Base-by-base conservation (phyloP, 257 asterid species). In the Penstemon eatonii region DNA sequence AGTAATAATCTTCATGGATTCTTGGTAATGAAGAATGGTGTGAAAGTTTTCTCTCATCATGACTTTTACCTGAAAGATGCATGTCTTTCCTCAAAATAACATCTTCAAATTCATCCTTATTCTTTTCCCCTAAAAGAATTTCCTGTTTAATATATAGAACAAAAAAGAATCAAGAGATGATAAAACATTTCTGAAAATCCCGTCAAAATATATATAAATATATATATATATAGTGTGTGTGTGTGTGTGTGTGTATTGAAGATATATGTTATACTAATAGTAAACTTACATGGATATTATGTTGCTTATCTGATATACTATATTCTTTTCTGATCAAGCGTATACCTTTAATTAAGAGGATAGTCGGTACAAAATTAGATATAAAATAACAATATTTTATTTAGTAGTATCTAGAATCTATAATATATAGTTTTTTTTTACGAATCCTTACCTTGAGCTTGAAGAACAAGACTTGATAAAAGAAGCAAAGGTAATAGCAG, bases 1-100 rank as follows among this genome's bases (percentile, higher is more conserved):
- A n/a, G n/a, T n/a, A 15, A 15, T 15, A 15, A 15, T 15, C 18
- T 15, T 15, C 18, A 15, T 15, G 86, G 70, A 84, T 74, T 65
- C 70, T 81, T 75, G 89, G 89, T 68, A 83, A 60, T 82, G 18
- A 15, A 15, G 73, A 57, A 25, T 75, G 77, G 60, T 75, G 85
- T 52, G 75, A 67, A 59, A 71, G 42, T 63, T 50, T 60, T 65
- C 80, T 71, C 50, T 73, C 72, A 69, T 57, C 72, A 69, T 57
- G 33, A 25, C 33, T 56, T 65, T 59, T 82, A 87, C 91, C 89
- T 80, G 80, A 81, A 15, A 77, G 68, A 8, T 12, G 65, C 15
- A 18, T 63, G 54, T 75, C 76, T 62, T 68, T 69, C 72, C 77
- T 69, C 63, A 45, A 3, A 37, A 6, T 50, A 12, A 4, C 57